Evolutionary conservation across 2,329 filamentous ascomycete species (phyloP).

Genomic region (Penicillium concentricum): DNA sequence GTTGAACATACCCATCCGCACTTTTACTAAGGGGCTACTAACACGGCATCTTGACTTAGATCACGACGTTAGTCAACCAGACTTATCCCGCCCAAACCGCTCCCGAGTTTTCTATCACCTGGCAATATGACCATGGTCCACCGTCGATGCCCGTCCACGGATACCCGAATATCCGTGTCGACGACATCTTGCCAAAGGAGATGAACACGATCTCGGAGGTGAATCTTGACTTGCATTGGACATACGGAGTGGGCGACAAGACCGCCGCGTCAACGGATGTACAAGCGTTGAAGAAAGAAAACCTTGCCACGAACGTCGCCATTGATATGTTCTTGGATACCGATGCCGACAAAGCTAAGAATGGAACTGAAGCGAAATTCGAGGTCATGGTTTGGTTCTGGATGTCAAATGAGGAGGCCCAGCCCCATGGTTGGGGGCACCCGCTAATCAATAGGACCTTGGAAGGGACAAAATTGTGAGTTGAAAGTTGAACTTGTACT

Average conservation of each 20-base stretch:
- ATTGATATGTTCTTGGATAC: conserved; percentile 59
- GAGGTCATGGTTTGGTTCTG: conserved; percentile 62
- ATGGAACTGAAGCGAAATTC: conserved; percentile 42
- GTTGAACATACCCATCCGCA: not conserved
- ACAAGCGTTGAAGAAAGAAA: conserved; percentile 32
- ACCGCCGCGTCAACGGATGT: conserved; percentile 38
- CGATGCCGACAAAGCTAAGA: conserved; percentile 41
- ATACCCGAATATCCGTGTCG: conserved; percentile 55
- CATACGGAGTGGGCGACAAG: conserved; percentile 49
- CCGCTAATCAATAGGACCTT: conserved; percentile 38
- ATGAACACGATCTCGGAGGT: conserved; percentile 44
- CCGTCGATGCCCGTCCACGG: conserved; percentile 52
- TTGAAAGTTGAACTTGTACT: not conserved
- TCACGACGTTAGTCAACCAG: conserved; percentile 52
- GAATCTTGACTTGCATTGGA: conserved; percentile 51
- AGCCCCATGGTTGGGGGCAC: conserved; percentile 50
- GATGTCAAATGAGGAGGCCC: conserved; percentile 46
- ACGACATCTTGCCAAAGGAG: conserved; percentile 46
- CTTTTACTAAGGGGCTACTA: not conserved
- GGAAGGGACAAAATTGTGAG: conserved; percentile 35
- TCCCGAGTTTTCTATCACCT: conserved; percentile 54
- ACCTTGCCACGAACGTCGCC: conserved; percentile 56
- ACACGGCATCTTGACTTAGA: conserved; percentile 31
- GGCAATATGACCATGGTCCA: conserved; percentile 50
- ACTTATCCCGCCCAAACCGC: conserved; percentile 52